Conservation (phyloP, 768 basidiomycete species). For the Arthromyces matolae region DNA sequence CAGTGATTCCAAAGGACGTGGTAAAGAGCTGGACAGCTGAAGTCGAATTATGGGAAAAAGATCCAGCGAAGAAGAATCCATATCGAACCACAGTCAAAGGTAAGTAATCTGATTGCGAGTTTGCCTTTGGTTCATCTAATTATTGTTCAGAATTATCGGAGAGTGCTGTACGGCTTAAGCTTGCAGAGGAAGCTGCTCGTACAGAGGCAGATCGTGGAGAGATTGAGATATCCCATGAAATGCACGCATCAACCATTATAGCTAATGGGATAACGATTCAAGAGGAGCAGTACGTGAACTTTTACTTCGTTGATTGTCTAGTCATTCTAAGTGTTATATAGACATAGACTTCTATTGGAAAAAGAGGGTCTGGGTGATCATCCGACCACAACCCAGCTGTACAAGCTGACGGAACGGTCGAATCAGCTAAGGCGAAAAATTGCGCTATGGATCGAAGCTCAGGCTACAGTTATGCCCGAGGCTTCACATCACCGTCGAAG, state of each 20-base stretch:
- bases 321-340: background rate
- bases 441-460: background rate
- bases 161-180: background rate
- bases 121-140: background rate
- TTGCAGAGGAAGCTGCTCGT: background rate
- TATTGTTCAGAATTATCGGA: background rate
- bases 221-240: background rate
- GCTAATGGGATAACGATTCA: conserved; percentile 1
- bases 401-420: background rate
- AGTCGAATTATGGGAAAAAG: background rate
- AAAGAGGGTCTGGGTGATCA: background rate
- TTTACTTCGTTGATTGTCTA: background rate
- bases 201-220: background rate
- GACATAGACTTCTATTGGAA: background rate
- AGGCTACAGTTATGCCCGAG: background rate
- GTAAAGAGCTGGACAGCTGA: background rate
- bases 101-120: background rate
- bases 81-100: background rate
- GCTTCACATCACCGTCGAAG: background rate
- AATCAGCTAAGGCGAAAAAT: background rate
- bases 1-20: background rate
- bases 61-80: background rate
- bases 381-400: conserved; percentile 1
- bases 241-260: conserved; percentile 1
- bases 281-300: conserved; percentile 6